Evolutionary conservation across 1,284 basidiomycete species (phyloP).

Genomic region (Moesziomyces globuligerus): DNA sequence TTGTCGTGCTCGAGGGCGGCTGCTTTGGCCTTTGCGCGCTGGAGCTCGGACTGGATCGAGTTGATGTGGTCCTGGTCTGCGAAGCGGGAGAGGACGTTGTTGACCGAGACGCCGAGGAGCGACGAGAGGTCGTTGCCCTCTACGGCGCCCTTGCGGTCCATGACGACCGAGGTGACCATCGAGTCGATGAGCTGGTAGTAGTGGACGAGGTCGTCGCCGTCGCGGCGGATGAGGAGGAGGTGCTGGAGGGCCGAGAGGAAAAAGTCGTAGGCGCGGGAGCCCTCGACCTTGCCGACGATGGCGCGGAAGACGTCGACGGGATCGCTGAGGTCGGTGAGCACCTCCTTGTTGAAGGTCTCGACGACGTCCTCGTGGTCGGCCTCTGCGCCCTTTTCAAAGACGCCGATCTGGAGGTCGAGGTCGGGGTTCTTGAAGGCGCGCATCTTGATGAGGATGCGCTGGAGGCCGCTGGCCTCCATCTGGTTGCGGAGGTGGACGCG

Average conservation of each 20-base stretch:
- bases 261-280: constrained; percentile 83
- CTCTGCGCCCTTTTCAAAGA: constrained; percentile 77
- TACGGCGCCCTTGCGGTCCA: constrained; percentile 80
- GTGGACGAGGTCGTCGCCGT: constrained; percentile 77
- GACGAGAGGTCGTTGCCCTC: constrained; percentile 78
- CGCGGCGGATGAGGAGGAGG: constrained; percentile 86
- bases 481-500: constrained; percentile 85
- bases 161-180: constrained; percentile 89
- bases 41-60: constrained; percentile 80
- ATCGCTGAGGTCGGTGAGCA: constrained; percentile 80
- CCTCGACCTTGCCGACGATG: constrained; percentile 78
- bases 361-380: constrained; percentile 82
- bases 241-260: constrained; percentile 93
- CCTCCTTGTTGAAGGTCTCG: constrained; percentile 80
- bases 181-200: constrained; percentile 94
- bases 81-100: constrained; percentile 87
- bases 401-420: constrained; percentile 78
- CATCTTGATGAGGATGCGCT: constrained; percentile 79
- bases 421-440: constrained; percentile 74
- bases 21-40: constrained; percentile 77
- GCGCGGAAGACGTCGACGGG: constrained; percentile 89
- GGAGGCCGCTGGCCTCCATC: constrained; percentile 87
- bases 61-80: constrained; percentile 89
- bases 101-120: constrained; percentile 87
- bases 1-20: constrained; percentile 75